Evolutionary conservation across 108 stramenopile species (phyloP).

Genomic region (Skeletonema marinoi): DNA sequence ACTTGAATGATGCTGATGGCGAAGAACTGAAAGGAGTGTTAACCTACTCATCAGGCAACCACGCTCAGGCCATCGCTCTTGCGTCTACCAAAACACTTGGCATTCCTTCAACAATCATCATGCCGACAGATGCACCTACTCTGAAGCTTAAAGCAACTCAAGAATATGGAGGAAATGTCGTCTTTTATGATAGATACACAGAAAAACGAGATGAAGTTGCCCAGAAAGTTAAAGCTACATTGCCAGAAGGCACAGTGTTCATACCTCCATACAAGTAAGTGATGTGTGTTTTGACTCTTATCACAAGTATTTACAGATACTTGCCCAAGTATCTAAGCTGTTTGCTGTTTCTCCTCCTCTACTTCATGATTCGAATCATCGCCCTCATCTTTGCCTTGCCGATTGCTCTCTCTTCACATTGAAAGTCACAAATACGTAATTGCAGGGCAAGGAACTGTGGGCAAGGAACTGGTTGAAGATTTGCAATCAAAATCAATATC

Average conservation of each 20-base stretch:
- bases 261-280: conserved; percentile 40
- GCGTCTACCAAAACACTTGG: conserved; percentile 22
- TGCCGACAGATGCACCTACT: conserved; percentile 48
- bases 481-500: conserved; percentile 24
- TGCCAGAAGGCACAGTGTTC: conserved; percentile 34
- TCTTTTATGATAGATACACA: conserved; percentile 47
- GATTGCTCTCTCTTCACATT: no score
- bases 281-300: no score
- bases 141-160: conserved; percentile 43
- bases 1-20: conserved; percentile 4
- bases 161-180: conserved; percentile 35
- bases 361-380: no score
- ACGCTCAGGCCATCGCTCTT: conserved; percentile 53
- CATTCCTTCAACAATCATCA: conserved; percentile 46
- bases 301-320: no score
- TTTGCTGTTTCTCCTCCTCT: no score
- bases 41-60: conserved; percentile 51
- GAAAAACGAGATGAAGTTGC: conserved; percentile 46
- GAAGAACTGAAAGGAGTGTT: conserved; percentile 26
- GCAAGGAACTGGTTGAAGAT: conserved; percentile 42
- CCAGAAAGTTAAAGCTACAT: conserved; percentile 12
- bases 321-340: no score
- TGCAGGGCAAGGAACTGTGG: conserved; percentile 47
- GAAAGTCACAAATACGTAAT: conserved; percentile 42
- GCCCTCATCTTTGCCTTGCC: no score